These are phyloP conservation scores for Beverwykella pulmonaria DNA, from an alignment of 495 filamentous ascomycete species.

Conservation along the genomic window DNA sequence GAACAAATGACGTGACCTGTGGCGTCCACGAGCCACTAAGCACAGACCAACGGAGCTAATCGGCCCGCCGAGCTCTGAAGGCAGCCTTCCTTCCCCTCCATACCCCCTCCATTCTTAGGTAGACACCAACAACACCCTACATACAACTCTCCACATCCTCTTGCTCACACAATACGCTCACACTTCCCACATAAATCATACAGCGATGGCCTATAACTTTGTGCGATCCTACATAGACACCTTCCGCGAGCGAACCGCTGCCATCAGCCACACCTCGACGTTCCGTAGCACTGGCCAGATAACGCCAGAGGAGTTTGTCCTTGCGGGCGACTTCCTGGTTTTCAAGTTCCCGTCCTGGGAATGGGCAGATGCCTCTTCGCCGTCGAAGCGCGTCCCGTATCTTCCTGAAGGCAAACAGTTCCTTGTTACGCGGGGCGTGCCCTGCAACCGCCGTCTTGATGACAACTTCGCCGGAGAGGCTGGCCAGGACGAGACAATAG, in stretches of 20 bases:
- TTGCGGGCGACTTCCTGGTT: conserved; percentile 95
- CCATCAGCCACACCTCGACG: conserved; percentile 83
- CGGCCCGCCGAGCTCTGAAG: conserved; percentile 4
- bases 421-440: conserved; percentile 89
- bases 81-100: conserved; percentile 17
- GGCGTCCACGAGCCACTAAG: conserved; percentile 7
- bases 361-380: conserved; percentile 86
- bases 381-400: conserved; percentile 73
- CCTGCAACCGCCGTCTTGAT: conserved; percentile 86
- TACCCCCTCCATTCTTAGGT: background rate
- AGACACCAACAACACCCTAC: background rate
- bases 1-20: conserved; percentile 11
- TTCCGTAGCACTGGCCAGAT: conserved; percentile 93
- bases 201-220: conserved; percentile 39
- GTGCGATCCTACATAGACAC: conserved; percentile 40
- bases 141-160: background rate
- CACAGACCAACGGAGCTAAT: conserved; percentile 4
- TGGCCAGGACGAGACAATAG: conserved; percentile 78
- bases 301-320: conserved; percentile 95
- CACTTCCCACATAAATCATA: background rate
- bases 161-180: background rate
- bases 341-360: conserved; percentile 99
- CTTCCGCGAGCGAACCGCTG: conserved; percentile 84
- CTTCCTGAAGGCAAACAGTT: conserved; percentile 93
- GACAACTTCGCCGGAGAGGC: conserved; percentile 90